Base-by-base conservation (phyloP, 768 basidiomycete genomes). In the Tricholoma matsutake region DNA sequence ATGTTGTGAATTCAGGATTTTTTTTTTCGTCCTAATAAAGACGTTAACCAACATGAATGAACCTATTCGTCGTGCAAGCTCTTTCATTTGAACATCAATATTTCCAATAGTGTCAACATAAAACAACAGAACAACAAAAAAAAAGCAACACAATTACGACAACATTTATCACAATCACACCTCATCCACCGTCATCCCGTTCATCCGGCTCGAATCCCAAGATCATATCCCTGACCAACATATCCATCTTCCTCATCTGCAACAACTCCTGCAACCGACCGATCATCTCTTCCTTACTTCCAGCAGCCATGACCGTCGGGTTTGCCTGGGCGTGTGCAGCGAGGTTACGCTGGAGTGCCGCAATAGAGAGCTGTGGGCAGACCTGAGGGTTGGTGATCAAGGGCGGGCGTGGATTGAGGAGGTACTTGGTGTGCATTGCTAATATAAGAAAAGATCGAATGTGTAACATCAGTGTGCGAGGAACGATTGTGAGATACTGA, bases 311-410 rank as follows among this genome's bases (percentile, higher is more conserved):
- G 35, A 88, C 79, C 0, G 64, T 64, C 20, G 76, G 64, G 63
- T 89, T 85, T 59, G 68, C 69, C 10, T 63, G 72, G 1, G 84
- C 79, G 65, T 89, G 86, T 1, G 80, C 86, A 18, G 75, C 73
- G 4, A 89, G 78, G 64, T 89, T 89, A 10, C 82, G 75, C 63
- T 78, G 79, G 31, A 89, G 73, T 0, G 83, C 85, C 1, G 73
- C 72, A 4, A 65, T 61, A 14, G 85, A 81, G 11, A 88, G 75
- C 10, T 71, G 68, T 13, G 69, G 55, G 62, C 82, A 83, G 16
- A 72, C 61, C 7, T 65, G 60, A 4, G 83, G 78, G 52, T 79
- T 72, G 14, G 70, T 71, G 60, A 87, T 78, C 37, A 87, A 75
- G 7, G 87, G 86, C 0, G 85, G 78, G 0, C 57, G 56, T 3